Base-by-base conservation (phyloP, 192 early-diverging fungal species). In the Podila minutissima region DNA sequence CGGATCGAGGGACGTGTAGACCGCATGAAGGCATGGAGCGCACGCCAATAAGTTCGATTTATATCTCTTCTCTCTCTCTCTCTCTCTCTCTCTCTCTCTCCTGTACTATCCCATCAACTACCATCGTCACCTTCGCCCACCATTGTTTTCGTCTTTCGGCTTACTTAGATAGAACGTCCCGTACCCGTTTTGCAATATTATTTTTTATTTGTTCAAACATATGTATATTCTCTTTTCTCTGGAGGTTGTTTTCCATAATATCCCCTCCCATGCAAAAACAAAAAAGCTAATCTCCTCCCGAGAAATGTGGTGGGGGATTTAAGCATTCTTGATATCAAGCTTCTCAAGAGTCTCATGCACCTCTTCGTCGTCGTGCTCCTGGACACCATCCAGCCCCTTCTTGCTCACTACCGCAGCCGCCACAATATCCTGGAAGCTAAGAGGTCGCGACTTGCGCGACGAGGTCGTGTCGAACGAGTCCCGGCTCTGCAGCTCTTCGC, bases 1-100 rank as follows among this genome's bases (percentile, higher is more conserved):
- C 72, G 76, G 62, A 73, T 81, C 66, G 76, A 81, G 57, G 76
- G 66, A n/a, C 76, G 76, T 37, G 57, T 81, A n/a, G 71, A 73
- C 55, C 76, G 76, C 48, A 64, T 81, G 66, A 81, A 81, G 66
- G 26, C 69, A 29, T 71, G 69, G 64, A 60, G 75, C 38, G 59
- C 69, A 37, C 75, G 75, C 57, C 22, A 31, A 78, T 78, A 72
- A 62, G 53, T 24, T 55, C 24, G 17, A 24, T 55, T 66, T 66
- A 10, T 20, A 17, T 64, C 24, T 48, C 3, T 26, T 5, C 12
- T 5, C 63, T 17, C 24, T 64, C 12, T 63, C n/a, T n/a, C n/a
- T n/a, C n/a, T n/a, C n/a, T n/a, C n/a, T n/a, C n/a, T n/a, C n/a
- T 5, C 12, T 5, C 63, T 17, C 35, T 51, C 19, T 29, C 7